phyloP scores from a whole-genome alignment of 225 moss, liverwort and hornwort species.

The Thuidium tamariscinum region DNA sequence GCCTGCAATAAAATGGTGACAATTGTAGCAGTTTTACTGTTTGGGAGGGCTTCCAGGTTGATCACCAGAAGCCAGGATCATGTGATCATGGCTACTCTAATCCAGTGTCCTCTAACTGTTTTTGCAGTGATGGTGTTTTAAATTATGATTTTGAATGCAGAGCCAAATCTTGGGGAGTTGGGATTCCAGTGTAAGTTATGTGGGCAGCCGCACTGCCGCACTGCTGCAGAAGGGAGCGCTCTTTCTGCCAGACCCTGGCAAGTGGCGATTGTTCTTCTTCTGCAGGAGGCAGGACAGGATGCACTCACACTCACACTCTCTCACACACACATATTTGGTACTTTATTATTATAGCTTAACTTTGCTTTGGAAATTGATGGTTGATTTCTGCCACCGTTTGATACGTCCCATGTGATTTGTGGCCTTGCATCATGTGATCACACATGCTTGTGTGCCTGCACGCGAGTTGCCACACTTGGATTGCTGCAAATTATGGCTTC shows the following conservation, averaged over 20 bases:
- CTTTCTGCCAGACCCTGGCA: background rate
- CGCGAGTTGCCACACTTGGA: background rate
- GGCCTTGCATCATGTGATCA: slow-evolving; percentile 12
- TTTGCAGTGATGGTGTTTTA: slow-evolving; percentile 1
- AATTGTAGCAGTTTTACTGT: background rate
- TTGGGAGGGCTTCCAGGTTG: background rate
- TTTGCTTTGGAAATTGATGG: slow-evolving; percentile 20
- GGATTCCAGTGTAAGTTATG: background rate
- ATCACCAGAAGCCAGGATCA: background rate
- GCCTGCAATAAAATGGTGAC: slow-evolving; percentile 4
- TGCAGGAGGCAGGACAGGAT: background rate
- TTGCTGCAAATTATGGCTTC: background rate
- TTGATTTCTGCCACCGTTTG: background rate
- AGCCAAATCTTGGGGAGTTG: slow-evolving; percentile 12
- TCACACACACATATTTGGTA: slow-evolving; percentile 10
- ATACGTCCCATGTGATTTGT: slow-evolving; percentile 8
- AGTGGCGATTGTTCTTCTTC: background rate
- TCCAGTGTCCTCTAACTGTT: slow-evolving; percentile 8
- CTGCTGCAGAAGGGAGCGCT: background rate
- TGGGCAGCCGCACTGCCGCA: background rate
- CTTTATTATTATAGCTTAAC: no score
- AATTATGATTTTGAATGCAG: background rate
- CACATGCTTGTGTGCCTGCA: slow-evolving; percentile 14
- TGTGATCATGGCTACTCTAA: slow-evolving; percentile 17
- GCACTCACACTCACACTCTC: no score